Conservation (phyloP, 2,329 filamentous ascomycete genomes). For the Diaporthe nobilis region DNA sequence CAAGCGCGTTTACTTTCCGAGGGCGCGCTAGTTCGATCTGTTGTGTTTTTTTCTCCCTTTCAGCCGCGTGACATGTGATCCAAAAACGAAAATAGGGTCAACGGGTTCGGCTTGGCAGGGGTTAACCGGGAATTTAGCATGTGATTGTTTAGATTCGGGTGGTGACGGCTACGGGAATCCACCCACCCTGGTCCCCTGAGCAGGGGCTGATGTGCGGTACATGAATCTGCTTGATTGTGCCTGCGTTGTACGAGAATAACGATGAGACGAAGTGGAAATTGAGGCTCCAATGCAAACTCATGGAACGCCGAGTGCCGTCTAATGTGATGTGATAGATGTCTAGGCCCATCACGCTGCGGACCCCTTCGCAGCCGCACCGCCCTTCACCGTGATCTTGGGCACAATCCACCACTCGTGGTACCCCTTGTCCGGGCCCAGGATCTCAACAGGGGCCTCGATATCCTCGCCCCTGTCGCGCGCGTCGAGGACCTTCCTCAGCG, state of each 20-base stretch:
- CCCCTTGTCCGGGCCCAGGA: slow-evolving; percentile 66
- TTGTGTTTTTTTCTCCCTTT: neutral
- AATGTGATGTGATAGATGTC: neutral
- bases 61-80: slow-evolving; percentile 19
- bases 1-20: neutral
- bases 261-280: neutral
- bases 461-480: slow-evolving; percentile 46
- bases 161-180: slow-evolving; percentile 15
- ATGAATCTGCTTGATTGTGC: neutral
- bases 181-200: slow-evolving; percentile 1
- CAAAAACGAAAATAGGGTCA: neutral
- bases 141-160: slow-evolving; percentile 25
- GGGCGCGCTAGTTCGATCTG: neutral
- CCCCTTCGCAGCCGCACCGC: slow-evolving; percentile 38
- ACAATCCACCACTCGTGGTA: slow-evolving; percentile 78
- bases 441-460: slow-evolving; percentile 62
- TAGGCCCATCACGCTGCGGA: neutral
- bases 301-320: slow-evolving; percentile 3
- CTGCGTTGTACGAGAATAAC: neutral
- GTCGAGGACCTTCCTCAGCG: slow-evolving; percentile 69
- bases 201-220: neutral
- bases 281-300: slow-evolving; percentile 3
- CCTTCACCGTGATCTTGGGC: slow-evolving; percentile 58
- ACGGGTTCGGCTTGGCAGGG: slow-evolving; percentile 28
- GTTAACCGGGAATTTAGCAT: slow-evolving; percentile 12